A percentile compares a stretch with the other conserved stretches of the same genome.
phyloP scores from a whole-genome alignment of 768 basidiomycete genomes.

The Pleurotus cornucopiae region DNA sequence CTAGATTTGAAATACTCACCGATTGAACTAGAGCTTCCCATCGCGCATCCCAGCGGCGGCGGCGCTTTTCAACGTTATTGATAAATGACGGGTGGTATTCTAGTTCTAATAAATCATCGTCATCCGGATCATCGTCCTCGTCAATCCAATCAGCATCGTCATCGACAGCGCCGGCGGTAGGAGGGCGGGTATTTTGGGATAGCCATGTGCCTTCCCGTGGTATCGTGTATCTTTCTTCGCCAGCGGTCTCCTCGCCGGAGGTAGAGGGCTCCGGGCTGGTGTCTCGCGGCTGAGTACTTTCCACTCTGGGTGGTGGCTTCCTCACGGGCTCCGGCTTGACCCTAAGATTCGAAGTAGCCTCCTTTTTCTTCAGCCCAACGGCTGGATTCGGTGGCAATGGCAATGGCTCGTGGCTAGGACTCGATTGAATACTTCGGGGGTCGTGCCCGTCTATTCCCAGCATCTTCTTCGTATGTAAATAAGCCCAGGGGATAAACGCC shows the following conservation, averaged over 20 bases:
- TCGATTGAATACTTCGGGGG: slow-evolving; percentile 62
- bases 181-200: slow-evolving; percentile 18
- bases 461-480: slow-evolving; percentile 51
- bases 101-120: slow-evolving; percentile 67
- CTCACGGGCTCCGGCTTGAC: slow-evolving; percentile 24
- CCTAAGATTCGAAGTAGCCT: slow-evolving; percentile 32
- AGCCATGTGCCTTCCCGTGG: slow-evolving; percentile 35
- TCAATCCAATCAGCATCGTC: slow-evolving; percentile 67
- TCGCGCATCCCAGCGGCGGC: slow-evolving; percentile 67
- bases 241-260: slow-evolving; percentile 77
- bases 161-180: slow-evolving; percentile 19
- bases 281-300: slow-evolving; percentile 79
- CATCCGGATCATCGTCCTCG: slow-evolving; percentile 67
- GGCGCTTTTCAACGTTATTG: slow-evolving; percentile 59
- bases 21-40: slow-evolving; percentile 76
- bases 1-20: slow-evolving; percentile 33
- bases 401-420: slow-evolving; percentile 68
- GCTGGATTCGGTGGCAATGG: slow-evolving; percentile 44
- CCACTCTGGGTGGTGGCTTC: slow-evolving; percentile 72
- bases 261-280: slow-evolving; percentile 76
- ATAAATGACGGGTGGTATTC: slow-evolving; percentile 76
- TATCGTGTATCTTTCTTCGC: slow-evolving; percentile 45
- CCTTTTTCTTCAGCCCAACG: slow-evolving; percentile 43
- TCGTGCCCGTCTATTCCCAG: slow-evolving; percentile 36
- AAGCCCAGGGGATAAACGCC: slow-evolving; percentile 71